Base-by-base conservation (phyloP, 108 stramenopile genomes). In the Chaetoceros muelleri region DNA sequence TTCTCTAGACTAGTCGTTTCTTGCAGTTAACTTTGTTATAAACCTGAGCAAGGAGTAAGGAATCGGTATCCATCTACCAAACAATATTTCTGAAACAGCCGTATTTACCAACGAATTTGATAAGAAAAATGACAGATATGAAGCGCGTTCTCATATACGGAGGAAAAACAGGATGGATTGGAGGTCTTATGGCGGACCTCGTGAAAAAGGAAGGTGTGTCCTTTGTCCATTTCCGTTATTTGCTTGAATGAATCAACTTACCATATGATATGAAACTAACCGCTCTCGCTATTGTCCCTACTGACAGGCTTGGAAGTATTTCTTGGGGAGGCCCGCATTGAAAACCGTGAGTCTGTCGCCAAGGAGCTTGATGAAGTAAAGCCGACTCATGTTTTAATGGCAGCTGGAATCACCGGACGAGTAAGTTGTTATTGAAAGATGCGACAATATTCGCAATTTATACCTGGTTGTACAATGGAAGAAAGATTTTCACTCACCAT, bases 361-460 rank as follows among this genome's bases (percentile, higher is more conserved):
- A 75, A 72, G 53, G 98, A 99, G 58, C 72, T 99, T 30, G 95
- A 96, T 61, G 60, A 65, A 34, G 65, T 87, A 44, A 78, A 90
- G 61, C 98, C 98, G 29, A 95, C 95, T 23, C 95, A 97, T 74
- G 95, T 98, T 28, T 77, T 99, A 62, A 94, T 91, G 70, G 91
- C 97, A 17, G 96, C 98, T 25, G 98, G 98, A 24, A 96, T 99
- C 66, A 99, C 99, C n/a, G 99, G 99, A 60, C n/a, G n/a, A n/a
- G n/a, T n/a, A n/a, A n/a, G n/a, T n/a, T n/a, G n/a, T n/a, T n/a
- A n/a, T n/a, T n/a, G n/a, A n/a, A n/a, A n/a, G n/a, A n/a, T n/a
- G n/a, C n/a, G n/a, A n/a, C n/a, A n/a, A n/a, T n/a, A n/a, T n/a
- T n/a, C n/a, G n/a, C n/a, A n/a, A n/a, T n/a, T n/a, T n/a, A n/a